phyloP scores from a whole-genome alignment of 2,329 filamentous ascomycete species.

The Westerdykella ornata region DNA sequence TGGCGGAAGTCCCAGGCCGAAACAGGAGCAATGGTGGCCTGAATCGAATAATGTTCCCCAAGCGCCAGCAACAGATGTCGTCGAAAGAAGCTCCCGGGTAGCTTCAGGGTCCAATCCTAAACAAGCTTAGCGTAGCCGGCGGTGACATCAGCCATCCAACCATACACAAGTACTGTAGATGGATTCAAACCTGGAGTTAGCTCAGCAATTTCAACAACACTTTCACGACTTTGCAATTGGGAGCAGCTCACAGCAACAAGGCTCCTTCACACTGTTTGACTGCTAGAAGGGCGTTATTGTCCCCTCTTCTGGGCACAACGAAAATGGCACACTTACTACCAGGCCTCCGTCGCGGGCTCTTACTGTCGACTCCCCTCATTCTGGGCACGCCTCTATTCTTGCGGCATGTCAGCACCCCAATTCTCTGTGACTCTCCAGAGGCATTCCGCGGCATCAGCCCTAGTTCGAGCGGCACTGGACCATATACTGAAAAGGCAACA shows the following conservation, averaged over 20 bases:
- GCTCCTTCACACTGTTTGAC: too few relatives aligned
- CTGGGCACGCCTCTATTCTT: constrained; percentile 29
- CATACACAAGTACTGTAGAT: too few relatives aligned
- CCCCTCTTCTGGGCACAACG: neutral
- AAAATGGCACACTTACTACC: constrained; percentile 39
- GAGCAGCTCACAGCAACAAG: too few relatives aligned
- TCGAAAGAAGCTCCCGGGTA: neutral
- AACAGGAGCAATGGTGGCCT: neutral
- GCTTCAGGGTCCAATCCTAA: neutral
- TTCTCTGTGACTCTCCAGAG: constrained; percentile 35
- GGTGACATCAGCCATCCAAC: too few relatives aligned
- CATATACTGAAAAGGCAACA: constrained; percentile 36
- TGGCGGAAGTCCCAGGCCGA: too few relatives aligned
- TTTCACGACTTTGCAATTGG: too few relatives aligned
- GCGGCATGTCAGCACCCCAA: constrained; percentile 20
- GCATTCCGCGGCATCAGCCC: constrained; percentile 37
- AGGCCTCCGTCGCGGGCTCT: constrained; percentile 35
- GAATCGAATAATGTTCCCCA: neutral
- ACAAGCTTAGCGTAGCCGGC: too few relatives aligned
- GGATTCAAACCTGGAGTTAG: too few relatives aligned
- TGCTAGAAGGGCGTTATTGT: too few relatives aligned
- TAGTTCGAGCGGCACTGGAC: constrained; percentile 29
- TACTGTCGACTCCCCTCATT: constrained; percentile 33
- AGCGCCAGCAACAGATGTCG: neutral
- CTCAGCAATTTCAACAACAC: too few relatives aligned